Base-by-base conservation (phyloP, 495 filamentous ascomycete species). In the Penicillium canescens region DNA sequence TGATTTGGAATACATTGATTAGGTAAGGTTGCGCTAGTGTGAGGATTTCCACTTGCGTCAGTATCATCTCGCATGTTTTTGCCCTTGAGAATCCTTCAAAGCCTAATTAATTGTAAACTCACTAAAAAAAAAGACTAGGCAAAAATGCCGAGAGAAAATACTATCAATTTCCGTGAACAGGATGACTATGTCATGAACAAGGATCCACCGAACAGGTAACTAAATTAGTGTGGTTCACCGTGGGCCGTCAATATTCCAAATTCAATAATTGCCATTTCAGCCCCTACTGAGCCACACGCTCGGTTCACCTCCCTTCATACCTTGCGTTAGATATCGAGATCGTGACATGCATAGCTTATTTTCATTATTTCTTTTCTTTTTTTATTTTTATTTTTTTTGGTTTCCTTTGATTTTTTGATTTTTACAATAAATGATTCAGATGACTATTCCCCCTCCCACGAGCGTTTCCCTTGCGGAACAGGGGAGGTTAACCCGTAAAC, bases 131-230 rank as follows among this genome's bases (percentile, higher is more conserved):
- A 45, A 16, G 23, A 33, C 8, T 11, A 18, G 6, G 20, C 28
- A 37, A 37, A 23, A 46, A 20, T 7, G n/a, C 34, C 2, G 5
- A 20, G 18, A 10, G 33, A 21, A 31, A 14, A 21, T n/a, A 36
- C 8, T 10, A 21, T 18, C 12, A 21, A 37, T 12, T 16, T 34
- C 18, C 7, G 41, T 7, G 31, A 46, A 34, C 26, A 16, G n/a
- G 9, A 21, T 3, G 42, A 20, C 33, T 44, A 54, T 60, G 58
- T 54, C 58, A 57, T 61, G 24, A 40, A 14, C 42, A 52, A 2
- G 26, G 39, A 49, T 50, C 60, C 60, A 62, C 52, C 39, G 16
- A 46, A 57, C 46, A 12, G 26, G 52, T 62, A 55, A 56, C 55
- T 56, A 55, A 52, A 48, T 37, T 62, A 62, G 56, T 55, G 52